phyloP scores from a whole-genome alignment of 768 basidiomycete species.

The Symmetrospora coprosmae region DNA sequence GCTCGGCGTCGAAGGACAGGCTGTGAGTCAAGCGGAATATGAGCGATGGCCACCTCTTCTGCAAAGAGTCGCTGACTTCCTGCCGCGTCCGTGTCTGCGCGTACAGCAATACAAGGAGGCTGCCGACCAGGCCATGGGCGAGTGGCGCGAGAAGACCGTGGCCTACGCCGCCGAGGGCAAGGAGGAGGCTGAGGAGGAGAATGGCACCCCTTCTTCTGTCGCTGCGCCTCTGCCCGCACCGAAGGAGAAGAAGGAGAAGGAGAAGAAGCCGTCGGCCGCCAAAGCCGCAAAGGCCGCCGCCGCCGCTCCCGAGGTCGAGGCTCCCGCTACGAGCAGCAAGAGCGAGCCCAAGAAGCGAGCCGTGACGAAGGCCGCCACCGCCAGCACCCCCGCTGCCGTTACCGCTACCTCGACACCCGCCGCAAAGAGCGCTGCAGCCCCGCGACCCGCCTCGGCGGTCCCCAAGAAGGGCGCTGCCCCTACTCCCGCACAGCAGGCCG shows the following conservation, averaged over 20 bases:
- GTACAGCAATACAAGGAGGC: constrained; percentile 24
- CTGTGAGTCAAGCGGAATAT: constrained; percentile 44
- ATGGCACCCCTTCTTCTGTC: background rate
- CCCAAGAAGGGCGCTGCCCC: no score
- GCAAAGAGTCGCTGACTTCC: background rate
- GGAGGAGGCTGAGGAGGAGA: background rate
- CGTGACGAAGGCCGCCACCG: no score
- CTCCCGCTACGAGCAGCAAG: background rate
- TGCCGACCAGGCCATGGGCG: constrained; percentile 23
- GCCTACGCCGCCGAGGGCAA: constrained; percentile 26
- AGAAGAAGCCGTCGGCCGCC: background rate
- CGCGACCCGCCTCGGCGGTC: no score
- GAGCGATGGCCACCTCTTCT: background rate
- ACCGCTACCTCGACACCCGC: no score
- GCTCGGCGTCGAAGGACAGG: constrained; percentile 55
- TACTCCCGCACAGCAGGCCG: background rate
- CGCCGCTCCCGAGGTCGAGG: background rate
- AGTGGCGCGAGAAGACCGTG: constrained; percentile 19
- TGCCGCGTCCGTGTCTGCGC: background rate
- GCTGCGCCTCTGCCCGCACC: no score
- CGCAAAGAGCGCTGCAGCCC: no score
- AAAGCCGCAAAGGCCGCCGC: background rate
- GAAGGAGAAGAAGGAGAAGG: constrained; percentile 4
- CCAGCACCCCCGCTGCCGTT: no score
- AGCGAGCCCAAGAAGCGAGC: no score